Evolutionary conservation across 1,139 yeast genomes (phyloP).

Genomic region (Lodderomyces margitis): DNA sequence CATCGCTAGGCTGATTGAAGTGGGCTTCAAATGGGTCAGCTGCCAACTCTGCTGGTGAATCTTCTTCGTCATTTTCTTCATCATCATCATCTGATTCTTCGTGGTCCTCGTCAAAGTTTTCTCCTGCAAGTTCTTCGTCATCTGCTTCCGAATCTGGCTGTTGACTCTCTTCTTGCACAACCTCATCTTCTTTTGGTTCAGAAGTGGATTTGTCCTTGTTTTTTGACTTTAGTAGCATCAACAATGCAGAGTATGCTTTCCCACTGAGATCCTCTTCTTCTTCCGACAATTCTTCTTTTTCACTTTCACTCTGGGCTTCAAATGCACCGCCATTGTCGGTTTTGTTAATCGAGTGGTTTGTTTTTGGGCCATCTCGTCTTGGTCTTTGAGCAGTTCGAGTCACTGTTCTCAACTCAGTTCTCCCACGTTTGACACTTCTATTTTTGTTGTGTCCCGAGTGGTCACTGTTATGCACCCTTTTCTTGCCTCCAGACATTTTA

Average conservation of each 20-base stretch:
- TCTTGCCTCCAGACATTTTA: conserved; percentile 12
- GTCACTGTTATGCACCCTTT: conserved; percentile 6
- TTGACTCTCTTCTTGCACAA: not conserved
- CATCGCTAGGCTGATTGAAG: conserved; percentile 55
- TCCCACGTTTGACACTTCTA: conserved; percentile 44
- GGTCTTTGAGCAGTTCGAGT: conserved; percentile 44
- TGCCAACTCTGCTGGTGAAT: conserved; percentile 16
- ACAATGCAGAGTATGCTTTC: conserved; percentile 71
- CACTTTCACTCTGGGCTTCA: conserved; percentile 2
- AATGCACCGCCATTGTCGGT: conserved; percentile 2
- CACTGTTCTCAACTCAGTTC: conserved; percentile 57
- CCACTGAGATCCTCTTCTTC: conserved; percentile 20
- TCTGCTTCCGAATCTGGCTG: conserved; percentile 24
- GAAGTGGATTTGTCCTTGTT: conserved; percentile 5
- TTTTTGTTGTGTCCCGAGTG: conserved; percentile 1
- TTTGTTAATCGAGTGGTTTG: conserved; percentile 9
- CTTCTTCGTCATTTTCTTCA: conserved; percentile 33
- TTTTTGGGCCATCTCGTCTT: conserved; percentile 13
- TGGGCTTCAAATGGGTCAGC: conserved; percentile 76
- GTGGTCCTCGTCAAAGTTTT: conserved; percentile 10
- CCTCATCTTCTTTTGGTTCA: not conserved
- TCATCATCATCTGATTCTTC: conserved; percentile 27
- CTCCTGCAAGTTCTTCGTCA: conserved; percentile 24
- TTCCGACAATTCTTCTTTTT: conserved; percentile 14
- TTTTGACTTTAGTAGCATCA: conserved; percentile 65